A percentile compares a stretch with the other conserved stretches of the same genome.
These are phyloP conservation scores for Trichoderma hamatum DNA, from an alignment of 2,329 filamentous ascomycete genomes.

Conservation along the genomic window DNA sequence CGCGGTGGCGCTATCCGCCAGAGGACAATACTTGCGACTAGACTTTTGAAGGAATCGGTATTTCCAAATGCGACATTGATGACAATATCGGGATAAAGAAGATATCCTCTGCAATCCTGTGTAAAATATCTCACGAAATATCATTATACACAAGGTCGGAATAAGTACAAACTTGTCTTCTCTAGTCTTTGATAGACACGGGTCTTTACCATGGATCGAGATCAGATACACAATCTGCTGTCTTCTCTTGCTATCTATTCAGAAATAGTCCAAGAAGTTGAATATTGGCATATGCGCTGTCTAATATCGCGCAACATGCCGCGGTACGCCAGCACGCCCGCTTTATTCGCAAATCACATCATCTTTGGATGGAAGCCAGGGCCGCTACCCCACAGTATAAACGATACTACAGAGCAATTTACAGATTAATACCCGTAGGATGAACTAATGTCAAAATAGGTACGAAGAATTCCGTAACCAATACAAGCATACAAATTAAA, in stretches of 20 bases:
- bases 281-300: background rate
- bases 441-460: background rate
- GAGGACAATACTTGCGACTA: background rate
- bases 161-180: background rate
- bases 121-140: too few relatives aligned
- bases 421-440: background rate
- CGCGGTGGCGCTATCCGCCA: background rate
- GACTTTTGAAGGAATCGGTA: background rate
- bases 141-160: too few relatives aligned
- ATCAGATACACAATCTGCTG: too few relatives aligned
- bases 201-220: background rate
- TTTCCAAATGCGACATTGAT: background rate
- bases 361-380: background rate
- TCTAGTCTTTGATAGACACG: background rate
- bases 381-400: background rate
- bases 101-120: background rate
- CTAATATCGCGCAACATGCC: background rate
- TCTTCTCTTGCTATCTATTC: background rate
- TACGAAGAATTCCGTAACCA: background rate
- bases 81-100: background rate
- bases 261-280: too few relatives aligned
- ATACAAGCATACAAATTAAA: background rate
- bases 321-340: background rate
- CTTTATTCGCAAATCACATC: background rate
- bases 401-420: background rate